phyloP scores from a whole-genome alignment of 495 filamentous ascomycete genomes.

The Aspergillus sparsus region DNA sequence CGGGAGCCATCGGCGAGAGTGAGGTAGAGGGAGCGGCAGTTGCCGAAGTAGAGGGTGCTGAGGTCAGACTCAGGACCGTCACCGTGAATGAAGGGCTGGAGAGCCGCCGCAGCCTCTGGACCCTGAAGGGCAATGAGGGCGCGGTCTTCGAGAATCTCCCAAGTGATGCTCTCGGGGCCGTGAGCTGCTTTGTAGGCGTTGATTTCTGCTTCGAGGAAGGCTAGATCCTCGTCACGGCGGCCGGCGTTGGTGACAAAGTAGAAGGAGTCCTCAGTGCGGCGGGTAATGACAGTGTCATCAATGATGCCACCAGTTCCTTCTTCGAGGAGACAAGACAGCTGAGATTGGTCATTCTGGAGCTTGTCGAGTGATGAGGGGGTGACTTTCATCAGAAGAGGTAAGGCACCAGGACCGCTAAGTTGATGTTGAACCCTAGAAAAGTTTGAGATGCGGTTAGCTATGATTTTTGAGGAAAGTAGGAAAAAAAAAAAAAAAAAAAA shows the following conservation, averaged over 20 bases:
- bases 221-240: constrained; percentile 81
- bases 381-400: constrained; percentile 73
- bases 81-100: constrained; percentile 56
- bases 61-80: constrained; percentile 55
- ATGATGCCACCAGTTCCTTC: constrained; percentile 84
- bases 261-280: constrained; percentile 66
- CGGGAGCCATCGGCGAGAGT: constrained; percentile 47
- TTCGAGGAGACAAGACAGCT: constrained; percentile 78
- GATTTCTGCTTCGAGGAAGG: constrained; percentile 68
- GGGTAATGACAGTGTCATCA: constrained; percentile 88
- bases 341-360: constrained; percentile 62
- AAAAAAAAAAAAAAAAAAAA: constrained; percentile 1
- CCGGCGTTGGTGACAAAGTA: constrained; percentile 97
- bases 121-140: constrained; percentile 87
- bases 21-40: constrained; percentile 59
- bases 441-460: constrained; percentile 16
- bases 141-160: constrained; percentile 66
- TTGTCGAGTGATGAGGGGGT: constrained; percentile 69
- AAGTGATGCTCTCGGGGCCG: constrained; percentile 56
- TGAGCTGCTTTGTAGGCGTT: constrained; percentile 50
- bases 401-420: constrained; percentile 75
- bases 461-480: not conserved
- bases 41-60: constrained; percentile 75
- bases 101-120: constrained; percentile 66
- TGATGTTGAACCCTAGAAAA: constrained; percentile 62